Evolutionary conservation across 2,329 filamentous ascomycete species (phyloP).

Genomic region (Metarhizium sp.): DNA sequence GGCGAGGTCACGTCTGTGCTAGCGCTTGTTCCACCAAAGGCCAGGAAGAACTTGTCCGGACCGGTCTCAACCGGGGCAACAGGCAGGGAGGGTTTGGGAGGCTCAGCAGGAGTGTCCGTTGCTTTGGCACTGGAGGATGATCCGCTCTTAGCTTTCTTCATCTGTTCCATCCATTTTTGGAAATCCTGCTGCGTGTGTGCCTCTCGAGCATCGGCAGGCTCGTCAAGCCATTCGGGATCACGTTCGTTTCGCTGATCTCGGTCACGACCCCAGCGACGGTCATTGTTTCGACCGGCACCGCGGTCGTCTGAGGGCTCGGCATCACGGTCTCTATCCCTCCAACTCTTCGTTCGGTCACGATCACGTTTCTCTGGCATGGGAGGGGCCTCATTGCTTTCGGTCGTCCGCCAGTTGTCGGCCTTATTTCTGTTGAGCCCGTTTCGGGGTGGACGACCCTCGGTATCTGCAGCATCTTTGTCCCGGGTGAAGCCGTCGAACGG

Average conservation of each 20-base stretch:
- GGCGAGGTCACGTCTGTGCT: slow-evolving; percentile 41
- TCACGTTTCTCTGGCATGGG: slow-evolving; percentile 34
- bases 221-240: slow-evolving; percentile 87
- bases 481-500: slow-evolving; percentile 40
- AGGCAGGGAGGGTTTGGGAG: slow-evolving; percentile 45
- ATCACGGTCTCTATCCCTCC: slow-evolving; percentile 45
- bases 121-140: slow-evolving; percentile 17
- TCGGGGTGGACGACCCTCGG: slow-evolving; percentile 47
- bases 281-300: slow-evolving; percentile 35
- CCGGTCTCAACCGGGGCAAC: slow-evolving; percentile 56
- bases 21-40: slow-evolving; percentile 34
- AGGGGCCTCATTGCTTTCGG: slow-evolving; percentile 28
- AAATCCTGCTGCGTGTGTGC: slow-evolving; percentile 83
- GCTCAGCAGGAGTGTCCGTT: slow-evolving; percentile 29
- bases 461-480: slow-evolving; percentile 42
- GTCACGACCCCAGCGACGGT: slow-evolving; percentile 48
- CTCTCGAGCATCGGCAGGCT: slow-evolving; percentile 58
- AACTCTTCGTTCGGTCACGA: slow-evolving; percentile 49
- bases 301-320: slow-evolving; percentile 44
- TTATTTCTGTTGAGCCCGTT: slow-evolving; percentile 57
- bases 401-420: slow-evolving; percentile 68
- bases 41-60: slow-evolving; percentile 69
- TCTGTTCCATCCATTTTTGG: slow-evolving; percentile 85
- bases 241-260: slow-evolving; percentile 56
- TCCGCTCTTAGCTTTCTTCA: slow-evolving; percentile 58